Evolutionary conservation across 768 basidiomycete genomes (phyloP).

Genomic region (Lyophyllum shimeji): DNA sequence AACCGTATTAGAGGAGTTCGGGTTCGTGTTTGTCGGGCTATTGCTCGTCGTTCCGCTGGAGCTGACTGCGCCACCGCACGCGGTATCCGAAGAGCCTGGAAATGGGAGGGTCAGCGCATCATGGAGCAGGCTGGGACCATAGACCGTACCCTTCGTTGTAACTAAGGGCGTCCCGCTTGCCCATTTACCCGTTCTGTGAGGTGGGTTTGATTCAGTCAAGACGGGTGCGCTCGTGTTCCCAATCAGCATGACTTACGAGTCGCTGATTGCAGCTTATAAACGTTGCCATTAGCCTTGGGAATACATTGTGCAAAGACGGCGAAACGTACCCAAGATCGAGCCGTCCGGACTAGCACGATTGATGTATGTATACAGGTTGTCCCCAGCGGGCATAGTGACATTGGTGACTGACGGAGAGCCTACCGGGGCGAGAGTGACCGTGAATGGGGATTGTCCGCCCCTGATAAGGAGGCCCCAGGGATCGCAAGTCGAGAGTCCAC

Average conservation of each 20-base stretch:
- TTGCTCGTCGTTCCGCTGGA: not conserved
- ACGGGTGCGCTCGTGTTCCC: not conserved
- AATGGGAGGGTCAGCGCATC: not conserved
- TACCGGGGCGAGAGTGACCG: slow-evolving; percentile 35
- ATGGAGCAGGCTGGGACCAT: too few relatives aligned
- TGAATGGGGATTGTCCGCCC: slow-evolving; percentile 46
- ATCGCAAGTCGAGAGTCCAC: slow-evolving; percentile 38
- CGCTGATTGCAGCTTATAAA: slow-evolving; percentile 35
- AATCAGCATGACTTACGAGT: slow-evolving; percentile 37
- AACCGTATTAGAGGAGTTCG: not conserved
- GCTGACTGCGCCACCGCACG: not conserved
- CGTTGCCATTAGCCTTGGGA: slow-evolving; percentile 1
- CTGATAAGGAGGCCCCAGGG: slow-evolving; percentile 45
- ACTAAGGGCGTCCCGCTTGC: slow-evolving; percentile 31
- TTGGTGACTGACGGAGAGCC: slow-evolving; percentile 41
- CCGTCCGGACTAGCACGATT: slow-evolving; percentile 37
- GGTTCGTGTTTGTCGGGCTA: not conserved
- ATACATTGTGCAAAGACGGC: not conserved
- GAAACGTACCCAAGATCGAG: slow-evolving; percentile 38
- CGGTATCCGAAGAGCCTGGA: not conserved
- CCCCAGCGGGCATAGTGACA: slow-evolving; percentile 34
- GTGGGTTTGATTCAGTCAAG: not conserved
- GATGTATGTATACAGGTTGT: slow-evolving; percentile 41
- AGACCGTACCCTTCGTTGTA: slow-evolving; percentile 24
- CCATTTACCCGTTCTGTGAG: slow-evolving; percentile 39